Evolutionary conservation across 225 moss, liverwort and hornwort genomes (phyloP), one percentile per base, ranked within the genome.

Genomic region (Straminergon stramineum): DNA sequence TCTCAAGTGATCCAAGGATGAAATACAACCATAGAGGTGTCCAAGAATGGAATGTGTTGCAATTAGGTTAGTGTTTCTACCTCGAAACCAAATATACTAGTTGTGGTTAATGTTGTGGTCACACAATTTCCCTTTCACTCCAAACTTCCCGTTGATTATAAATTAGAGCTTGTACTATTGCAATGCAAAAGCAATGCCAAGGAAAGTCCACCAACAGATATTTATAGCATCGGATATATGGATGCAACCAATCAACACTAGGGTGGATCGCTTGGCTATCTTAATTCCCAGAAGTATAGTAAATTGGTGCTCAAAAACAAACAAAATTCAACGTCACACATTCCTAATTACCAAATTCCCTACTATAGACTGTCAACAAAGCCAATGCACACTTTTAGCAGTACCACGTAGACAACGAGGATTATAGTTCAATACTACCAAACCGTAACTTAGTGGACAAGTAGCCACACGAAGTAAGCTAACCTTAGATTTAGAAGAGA

Each of bases 21-120:
- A 30, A 32, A 51, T 18, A 13, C 0, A 20, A 2, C 7, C 18
- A 28, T 11, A 7, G 1, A 37, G 12, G 37, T 24, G 6, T 5
- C 1, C 1, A 1, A 43, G 27, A 73, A 16, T 27, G 5, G 27
- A 73, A 73, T 43, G 41, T 18, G 39, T 17, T 66, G 17, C 66
- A 17, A 37, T 71, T 14, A 41, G 43, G 26, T 39, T 8, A 45
- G 61, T 61, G 20, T 73, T 27, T 73, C 43, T 73, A 73, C 26
- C 19, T 66, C 6, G 21, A 23, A 70, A 39, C 7, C 39, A 7
- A 70, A 70, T n/a, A 23, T 23, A 22, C 22, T 43, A 5, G 6
- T 37, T 21, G 35, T 6, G 27, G 6, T 61, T 13, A 27, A 61
- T 61, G n/a, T 15, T 41, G 43, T 28, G 21, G 21, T 35, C 35